A percentile compares a stretch with the other conserved stretches of the same genome.
Evolutionary conservation across 2,329 filamentous ascomycete species (phyloP).

Genomic region (Verticillium zaregamsianum): DNA sequence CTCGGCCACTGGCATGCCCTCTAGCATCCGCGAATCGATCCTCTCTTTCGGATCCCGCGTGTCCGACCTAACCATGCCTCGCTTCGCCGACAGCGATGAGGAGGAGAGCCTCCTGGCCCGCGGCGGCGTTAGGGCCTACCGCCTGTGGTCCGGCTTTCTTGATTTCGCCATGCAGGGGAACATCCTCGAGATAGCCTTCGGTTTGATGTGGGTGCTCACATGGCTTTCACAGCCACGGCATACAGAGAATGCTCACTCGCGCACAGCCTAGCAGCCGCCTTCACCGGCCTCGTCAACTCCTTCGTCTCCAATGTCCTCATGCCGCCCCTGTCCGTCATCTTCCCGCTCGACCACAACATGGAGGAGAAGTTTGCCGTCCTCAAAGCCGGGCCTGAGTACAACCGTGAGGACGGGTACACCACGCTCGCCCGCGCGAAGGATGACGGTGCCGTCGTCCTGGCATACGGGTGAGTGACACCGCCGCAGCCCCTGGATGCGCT

Average conservation of each 20-base stretch:
- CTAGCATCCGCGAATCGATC: background rate
- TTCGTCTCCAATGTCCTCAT: constrained; percentile 69
- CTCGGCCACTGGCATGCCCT: background rate
- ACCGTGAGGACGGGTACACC: constrained; percentile 56
- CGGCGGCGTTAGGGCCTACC: constrained; percentile 41
- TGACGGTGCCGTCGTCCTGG: constrained; percentile 68
- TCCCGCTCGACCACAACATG: constrained; percentile 67
- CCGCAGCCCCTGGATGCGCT: background rate
- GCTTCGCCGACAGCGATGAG: constrained; percentile 22
- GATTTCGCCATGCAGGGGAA: constrained; percentile 73
- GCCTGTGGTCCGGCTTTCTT: constrained; percentile 59
- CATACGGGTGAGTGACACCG: constrained; percentile 55
- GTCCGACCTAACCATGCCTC: constrained; percentile 20
- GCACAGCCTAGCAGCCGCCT: constrained; percentile 61
- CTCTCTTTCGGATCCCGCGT: background rate
- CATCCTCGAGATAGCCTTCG: constrained; percentile 71
- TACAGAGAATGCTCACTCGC: background rate
- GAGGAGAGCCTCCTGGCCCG: constrained; percentile 41
- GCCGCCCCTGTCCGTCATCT: constrained; percentile 63
- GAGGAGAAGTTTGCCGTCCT: constrained; percentile 71
- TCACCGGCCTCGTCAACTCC: constrained; percentile 67
- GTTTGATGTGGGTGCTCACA: constrained; percentile 56
- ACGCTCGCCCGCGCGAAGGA: constrained; percentile 64
- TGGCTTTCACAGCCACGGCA: background rate
- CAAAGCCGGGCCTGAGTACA: constrained; percentile 50